These are phyloP conservation scores for Paraurostyla sp. DNA, from an alignment of 73 alveolate genomes.

Conservation along the genomic window DNA sequence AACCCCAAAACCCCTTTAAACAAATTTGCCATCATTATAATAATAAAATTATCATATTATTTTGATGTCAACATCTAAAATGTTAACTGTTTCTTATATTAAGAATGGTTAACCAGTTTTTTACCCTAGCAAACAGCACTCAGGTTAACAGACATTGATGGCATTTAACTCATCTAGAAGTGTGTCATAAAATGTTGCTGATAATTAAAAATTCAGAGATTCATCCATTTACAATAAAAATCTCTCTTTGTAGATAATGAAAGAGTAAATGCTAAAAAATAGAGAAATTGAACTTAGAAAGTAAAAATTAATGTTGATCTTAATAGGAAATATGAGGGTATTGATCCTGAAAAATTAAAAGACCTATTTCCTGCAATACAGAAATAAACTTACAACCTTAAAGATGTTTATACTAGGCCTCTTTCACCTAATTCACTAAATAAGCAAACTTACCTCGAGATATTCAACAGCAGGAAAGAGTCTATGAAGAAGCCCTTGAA, in stretches of 20 bases:
- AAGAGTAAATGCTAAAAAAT: not conserved
- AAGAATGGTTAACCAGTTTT: no score
- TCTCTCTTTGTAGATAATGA: not conserved
- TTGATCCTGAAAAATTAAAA: slow-evolving; percentile 1
- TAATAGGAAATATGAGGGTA: not conserved
- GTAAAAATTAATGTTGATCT: not conserved
- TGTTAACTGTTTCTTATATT: no score
- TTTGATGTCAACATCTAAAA: no score
- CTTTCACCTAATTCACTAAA: slow-evolving; percentile 15
- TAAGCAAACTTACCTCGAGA: slow-evolving; percentile 39
- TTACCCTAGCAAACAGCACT: no score
- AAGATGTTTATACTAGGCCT: slow-evolving; percentile 31
- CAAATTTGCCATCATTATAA: no score
- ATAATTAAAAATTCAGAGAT: slow-evolving; percentile 6
- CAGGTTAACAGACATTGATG: no score
- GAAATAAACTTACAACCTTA: not conserved
- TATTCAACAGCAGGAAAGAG: slow-evolving; percentile 32
- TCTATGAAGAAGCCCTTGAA: not conserved
- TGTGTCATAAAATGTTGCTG: no score
- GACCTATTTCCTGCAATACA: not conserved
- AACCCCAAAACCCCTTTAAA: no score
- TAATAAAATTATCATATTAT: no score
- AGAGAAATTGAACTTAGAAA: slow-evolving; percentile 30
- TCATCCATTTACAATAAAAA: slow-evolving; percentile 1
- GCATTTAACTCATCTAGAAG: no score